phyloP scores from a whole-genome alignment of 495 filamentous ascomycete species.

The Hyaloscypha finlandica region DNA sequence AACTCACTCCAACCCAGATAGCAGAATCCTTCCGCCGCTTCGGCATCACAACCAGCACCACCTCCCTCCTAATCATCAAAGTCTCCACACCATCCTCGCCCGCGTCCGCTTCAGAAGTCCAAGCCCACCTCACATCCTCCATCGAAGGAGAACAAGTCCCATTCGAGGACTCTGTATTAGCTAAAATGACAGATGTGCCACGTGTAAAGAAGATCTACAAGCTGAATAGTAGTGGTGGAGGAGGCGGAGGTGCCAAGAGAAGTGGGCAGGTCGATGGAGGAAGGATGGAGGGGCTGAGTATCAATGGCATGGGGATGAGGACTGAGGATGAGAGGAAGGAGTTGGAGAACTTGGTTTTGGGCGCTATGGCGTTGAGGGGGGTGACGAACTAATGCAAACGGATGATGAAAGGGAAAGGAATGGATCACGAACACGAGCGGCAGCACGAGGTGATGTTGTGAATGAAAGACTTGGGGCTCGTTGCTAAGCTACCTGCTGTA shows the following conservation, averaged over 20 bases:
- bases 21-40: slow-evolving; percentile 86
- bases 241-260: slow-evolving; percentile 17
- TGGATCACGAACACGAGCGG: background rate
- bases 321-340: slow-evolving; percentile 42
- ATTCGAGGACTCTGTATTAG: slow-evolving; percentile 65
- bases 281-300: background rate
- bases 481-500: background rate
- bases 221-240: slow-evolving; percentile 54
- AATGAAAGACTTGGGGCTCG: background rate
- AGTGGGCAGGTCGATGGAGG: slow-evolving; percentile 21
- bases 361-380: slow-evolving; percentile 73
- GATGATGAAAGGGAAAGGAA: slow-evolving; percentile 6
- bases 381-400: slow-evolving; percentile 24
- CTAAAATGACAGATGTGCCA: slow-evolving; percentile 58
- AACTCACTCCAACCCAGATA: slow-evolving; percentile 61
- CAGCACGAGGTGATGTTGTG: background rate
- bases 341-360: slow-evolving; percentile 64
- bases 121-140: slow-evolving; percentile 59
- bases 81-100: slow-evolving; percentile 44
- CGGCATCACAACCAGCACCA: slow-evolving; percentile 72
- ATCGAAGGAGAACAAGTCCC: slow-evolving; percentile 63
- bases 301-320: background rate
- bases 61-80: slow-evolving; percentile 74
- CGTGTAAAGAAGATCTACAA: slow-evolving; percentile 85
- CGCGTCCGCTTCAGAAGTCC: slow-evolving; percentile 53